A percentile compares a stretch with the other conserved stretches of the same genome.
These are phyloP conservation scores for Lotmaria passim DNA, from an alignment of 208 protist species.

Conservation along the genomic window DNA sequence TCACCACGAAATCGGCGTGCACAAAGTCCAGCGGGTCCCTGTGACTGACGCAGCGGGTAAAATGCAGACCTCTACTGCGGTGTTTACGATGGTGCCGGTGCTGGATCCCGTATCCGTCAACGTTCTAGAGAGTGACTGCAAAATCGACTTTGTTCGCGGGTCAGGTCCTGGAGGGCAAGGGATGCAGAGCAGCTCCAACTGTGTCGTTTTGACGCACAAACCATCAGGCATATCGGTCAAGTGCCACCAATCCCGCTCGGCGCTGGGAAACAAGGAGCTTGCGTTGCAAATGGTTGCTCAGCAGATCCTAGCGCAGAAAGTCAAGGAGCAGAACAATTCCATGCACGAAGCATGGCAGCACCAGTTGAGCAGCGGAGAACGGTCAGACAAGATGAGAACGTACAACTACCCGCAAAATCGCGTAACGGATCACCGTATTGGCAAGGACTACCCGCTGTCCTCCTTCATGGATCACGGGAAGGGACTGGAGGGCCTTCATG, in stretches of 20 bases:
- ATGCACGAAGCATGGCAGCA: slow-evolving; percentile 77
- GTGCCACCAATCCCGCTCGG: slow-evolving; percentile 89
- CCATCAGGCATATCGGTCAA: slow-evolving; percentile 92
- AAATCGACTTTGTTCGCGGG: slow-evolving; percentile 87
- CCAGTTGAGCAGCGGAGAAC: slow-evolving; percentile 90
- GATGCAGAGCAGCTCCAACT: slow-evolving; percentile 92
- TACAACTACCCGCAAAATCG: slow-evolving; percentile 93
- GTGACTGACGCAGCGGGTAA: slow-evolving; percentile 86
- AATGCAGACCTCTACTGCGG: slow-evolving; percentile 92
- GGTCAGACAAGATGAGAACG: slow-evolving; percentile 90
- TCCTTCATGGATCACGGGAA: slow-evolving; percentile 81
- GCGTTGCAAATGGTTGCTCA: slow-evolving; percentile 89
- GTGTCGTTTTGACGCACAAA: slow-evolving; percentile 83
- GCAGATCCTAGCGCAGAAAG: slow-evolving; percentile 64
- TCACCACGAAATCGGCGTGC: slow-evolving; percentile 89
- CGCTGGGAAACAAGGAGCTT: slow-evolving; percentile 88
- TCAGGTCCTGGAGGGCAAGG: slow-evolving; percentile 90
- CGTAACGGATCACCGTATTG: slow-evolving; percentile 88
- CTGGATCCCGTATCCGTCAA: slow-evolving; percentile 89
- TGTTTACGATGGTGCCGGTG: slow-evolving; percentile 86
- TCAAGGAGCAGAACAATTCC: slow-evolving; percentile 79
- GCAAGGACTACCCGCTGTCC: slow-evolving; percentile 79
- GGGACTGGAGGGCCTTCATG: slow-evolving; percentile 70
- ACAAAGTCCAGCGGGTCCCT: slow-evolving; percentile 92
- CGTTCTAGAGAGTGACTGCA: slow-evolving; percentile 85